phyloP scores from a whole-genome alignment of 2,329 filamentous ascomycete species.

The Nigrospora osmanthi region DNA sequence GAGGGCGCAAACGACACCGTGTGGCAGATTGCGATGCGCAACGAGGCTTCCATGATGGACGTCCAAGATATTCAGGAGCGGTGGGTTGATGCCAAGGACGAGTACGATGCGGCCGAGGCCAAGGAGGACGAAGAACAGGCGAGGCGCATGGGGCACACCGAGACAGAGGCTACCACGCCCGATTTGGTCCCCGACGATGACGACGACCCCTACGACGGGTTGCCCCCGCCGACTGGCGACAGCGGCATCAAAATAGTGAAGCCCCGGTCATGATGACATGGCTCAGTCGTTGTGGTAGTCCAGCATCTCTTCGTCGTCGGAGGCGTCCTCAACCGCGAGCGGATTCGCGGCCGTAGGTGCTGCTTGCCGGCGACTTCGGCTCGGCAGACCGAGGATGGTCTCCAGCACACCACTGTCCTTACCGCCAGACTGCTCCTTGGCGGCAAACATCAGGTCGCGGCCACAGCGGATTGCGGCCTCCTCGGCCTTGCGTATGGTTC shows the following conservation, averaged over 20 bases:
- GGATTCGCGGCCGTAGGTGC: neutral
- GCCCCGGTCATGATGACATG: constrained; percentile 40
- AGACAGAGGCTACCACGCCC: constrained; percentile 22
- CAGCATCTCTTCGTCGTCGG: constrained; percentile 32
- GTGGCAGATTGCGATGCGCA: constrained; percentile 94
- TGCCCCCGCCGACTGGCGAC: constrained; percentile 39
- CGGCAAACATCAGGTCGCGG: constrained; percentile 61
- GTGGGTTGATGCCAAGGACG: constrained; percentile 87
- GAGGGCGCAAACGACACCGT: constrained; percentile 92
- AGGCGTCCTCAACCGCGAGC: constrained; percentile 23
- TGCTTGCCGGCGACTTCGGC: constrained; percentile 10
- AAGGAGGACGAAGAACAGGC: constrained; percentile 70
- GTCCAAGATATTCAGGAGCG: constrained; percentile 88
- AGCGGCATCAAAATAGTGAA: constrained; percentile 66
- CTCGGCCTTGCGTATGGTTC: constrained; percentile 87
- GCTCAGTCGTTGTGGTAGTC: constrained; percentile 19
- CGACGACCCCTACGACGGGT: constrained; percentile 40
- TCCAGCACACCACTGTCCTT: constrained; percentile 21
- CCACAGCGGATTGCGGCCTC: constrained; percentile 80
- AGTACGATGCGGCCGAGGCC: constrained; percentile 73
- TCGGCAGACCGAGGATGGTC: constrained; percentile 28
- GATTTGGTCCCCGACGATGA: constrained; percentile 24
- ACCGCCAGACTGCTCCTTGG: constrained; percentile 37
- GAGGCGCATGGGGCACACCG: constrained; percentile 31
- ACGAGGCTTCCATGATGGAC: constrained; percentile 66